These are phyloP conservation scores for Leptographium radiaticola DNA, from an alignment of 2,329 filamentous ascomycete species.

Conservation along the genomic window DNA sequence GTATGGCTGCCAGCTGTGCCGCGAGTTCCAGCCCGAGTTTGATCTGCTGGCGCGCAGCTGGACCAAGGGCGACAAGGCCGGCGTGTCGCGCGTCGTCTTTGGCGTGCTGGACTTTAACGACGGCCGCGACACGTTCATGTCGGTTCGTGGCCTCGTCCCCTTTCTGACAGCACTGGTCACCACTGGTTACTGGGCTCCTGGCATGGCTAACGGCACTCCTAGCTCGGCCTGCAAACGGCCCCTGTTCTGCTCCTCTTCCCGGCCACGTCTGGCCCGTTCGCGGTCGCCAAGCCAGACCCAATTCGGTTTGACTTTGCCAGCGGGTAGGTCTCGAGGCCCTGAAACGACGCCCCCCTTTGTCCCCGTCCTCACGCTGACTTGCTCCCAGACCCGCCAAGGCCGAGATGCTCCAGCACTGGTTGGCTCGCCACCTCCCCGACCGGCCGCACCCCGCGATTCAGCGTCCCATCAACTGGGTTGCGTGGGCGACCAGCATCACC, in stretches of 20 bases:
- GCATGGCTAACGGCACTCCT: not conserved
- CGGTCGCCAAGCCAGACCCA: constrained; percentile 55
- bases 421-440: constrained; percentile 65
- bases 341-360: no score
- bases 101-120: constrained; percentile 78
- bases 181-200: no score
- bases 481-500: constrained; percentile 54
- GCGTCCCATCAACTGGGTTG: constrained; percentile 78
- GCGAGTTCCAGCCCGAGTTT: constrained; percentile 91
- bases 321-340: constrained; percentile 42
- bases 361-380: not conserved
- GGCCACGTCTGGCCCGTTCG: constrained; percentile 70
- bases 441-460: constrained; percentile 64
- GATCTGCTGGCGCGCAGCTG: constrained; percentile 76
- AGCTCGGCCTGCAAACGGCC: constrained; percentile 90
- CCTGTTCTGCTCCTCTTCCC: constrained; percentile 81
- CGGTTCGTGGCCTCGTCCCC: constrained; percentile 38
- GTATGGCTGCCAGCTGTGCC: constrained; percentile 76
- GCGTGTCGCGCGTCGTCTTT: constrained; percentile 61
- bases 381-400: constrained; percentile 53
- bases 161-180: not conserved
- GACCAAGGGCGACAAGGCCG: constrained; percentile 69
- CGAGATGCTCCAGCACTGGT: constrained; percentile 67
- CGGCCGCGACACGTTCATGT: constrained; percentile 74
- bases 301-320: constrained; percentile 72